phyloP scores from a whole-genome alignment of 306 rosid genomes.

The Malus sieversii region DNA sequence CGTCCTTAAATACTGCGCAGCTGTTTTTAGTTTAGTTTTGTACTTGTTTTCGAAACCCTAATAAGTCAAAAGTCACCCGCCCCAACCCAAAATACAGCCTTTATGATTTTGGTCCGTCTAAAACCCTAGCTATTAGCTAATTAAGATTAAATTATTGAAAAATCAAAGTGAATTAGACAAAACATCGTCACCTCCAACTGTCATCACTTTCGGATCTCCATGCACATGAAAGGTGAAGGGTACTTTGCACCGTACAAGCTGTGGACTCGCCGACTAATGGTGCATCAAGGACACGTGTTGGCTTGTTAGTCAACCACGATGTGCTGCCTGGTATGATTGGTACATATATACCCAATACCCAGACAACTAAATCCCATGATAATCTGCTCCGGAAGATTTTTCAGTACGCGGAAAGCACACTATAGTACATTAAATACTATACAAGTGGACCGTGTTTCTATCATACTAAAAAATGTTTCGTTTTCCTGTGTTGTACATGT shows the following conservation, averaged over 20 bases:
- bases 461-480: too few relatives aligned
- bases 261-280: conserved; percentile 1
- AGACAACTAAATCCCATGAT: conserved; percentile 25
- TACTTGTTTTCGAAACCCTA: background rate
- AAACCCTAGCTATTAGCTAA: background rate
- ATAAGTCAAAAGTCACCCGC: background rate
- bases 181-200: conserved; percentile 15
- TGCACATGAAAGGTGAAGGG: background rate
- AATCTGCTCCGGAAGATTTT: conserved; percentile 1
- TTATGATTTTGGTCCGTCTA: background rate
- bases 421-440: too few relatives aligned
- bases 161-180: background rate
- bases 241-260: conserved; percentile 34
- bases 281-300: conserved; percentile 18
- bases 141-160: background rate
- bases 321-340: conserved; percentile 11
- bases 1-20: background rate
- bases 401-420: too few relatives aligned
- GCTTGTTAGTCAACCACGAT: background rate
- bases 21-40: background rate
- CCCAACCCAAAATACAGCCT: background rate
- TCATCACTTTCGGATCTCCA: conserved; percentile 16
- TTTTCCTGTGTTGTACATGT: too few relatives aligned
- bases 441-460: too few relatives aligned
- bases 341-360: conserved; percentile 5